These are phyloP conservation scores for Kwoniella shivajii DNA, from an alignment of 1,284 basidiomycete species.

Conservation along the genomic window DNA sequence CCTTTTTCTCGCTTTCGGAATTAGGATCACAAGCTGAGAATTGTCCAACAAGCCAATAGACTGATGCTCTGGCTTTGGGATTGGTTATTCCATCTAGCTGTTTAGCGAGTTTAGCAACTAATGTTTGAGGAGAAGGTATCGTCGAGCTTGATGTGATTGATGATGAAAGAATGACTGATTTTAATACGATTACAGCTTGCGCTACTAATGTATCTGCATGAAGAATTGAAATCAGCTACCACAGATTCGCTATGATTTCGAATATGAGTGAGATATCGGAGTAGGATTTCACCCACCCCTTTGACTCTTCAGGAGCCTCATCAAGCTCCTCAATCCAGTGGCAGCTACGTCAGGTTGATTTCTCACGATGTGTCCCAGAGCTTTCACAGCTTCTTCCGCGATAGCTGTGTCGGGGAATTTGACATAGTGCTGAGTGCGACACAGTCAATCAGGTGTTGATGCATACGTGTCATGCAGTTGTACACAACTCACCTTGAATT, in stretches of 20 bases:
- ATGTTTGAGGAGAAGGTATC: constrained; percentile 58
- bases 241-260: too few species aligned
- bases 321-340: constrained; percentile 72
- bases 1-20: constrained; percentile 14
- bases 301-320: constrained; percentile 66
- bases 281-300: constrained; percentile 64
- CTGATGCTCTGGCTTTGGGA: constrained; percentile 75
- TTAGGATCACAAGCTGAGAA: constrained; percentile 59
- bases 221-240: too few species aligned
- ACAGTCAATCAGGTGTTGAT: neutral
- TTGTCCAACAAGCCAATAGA: constrained; percentile 88
- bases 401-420: constrained; percentile 71
- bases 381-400: constrained; percentile 70
- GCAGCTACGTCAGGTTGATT: constrained; percentile 67
- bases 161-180: constrained; percentile 70
- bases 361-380: constrained; percentile 73
- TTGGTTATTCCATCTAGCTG: constrained; percentile 76
- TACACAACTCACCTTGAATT: constrained; percentile 66
- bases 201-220: constrained; percentile 68
- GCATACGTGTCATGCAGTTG: neutral
- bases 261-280: neutral
- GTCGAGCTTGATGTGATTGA: constrained; percentile 37
- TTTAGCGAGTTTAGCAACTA: constrained; percentile 73
- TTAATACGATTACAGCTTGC: constrained; percentile 78
- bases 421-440: constrained; percentile 70